phyloP scores from a whole-genome alignment of 75 land plant genomes.

The Picea sitchensis region DNA sequence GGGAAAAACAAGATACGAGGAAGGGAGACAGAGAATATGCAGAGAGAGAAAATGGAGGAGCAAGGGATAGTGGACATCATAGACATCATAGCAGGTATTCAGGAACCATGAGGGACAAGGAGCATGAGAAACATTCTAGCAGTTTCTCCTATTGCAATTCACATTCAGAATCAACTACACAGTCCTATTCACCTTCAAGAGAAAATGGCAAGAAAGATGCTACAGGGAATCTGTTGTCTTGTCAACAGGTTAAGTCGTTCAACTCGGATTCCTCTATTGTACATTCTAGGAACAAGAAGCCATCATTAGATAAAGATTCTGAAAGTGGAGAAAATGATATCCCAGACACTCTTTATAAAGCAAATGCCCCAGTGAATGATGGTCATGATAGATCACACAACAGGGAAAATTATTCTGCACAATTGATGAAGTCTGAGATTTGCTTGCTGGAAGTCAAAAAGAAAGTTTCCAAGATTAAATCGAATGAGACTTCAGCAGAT shows the following conservation, averaged over 20 bases:
- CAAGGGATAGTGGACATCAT: background rate
- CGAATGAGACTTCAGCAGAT: background rate
- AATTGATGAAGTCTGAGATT: background rate
- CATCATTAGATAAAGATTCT: background rate
- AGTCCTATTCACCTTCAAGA: background rate
- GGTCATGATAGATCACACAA: too few relatives aligned
- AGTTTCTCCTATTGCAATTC: background rate
- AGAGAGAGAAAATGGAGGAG: background rate
- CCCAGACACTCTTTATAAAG: background rate
- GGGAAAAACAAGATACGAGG: background rate
- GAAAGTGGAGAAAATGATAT: background rate
- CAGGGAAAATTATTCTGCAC: background rate
- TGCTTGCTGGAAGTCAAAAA: background rate
- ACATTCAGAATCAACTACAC: background rate
- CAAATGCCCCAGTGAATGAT: background rate
- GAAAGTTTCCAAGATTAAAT: background rate
- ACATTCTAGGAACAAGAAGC: background rate
- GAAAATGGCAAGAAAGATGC: background rate
- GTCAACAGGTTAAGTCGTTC: background rate
- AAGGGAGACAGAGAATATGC: background rate
- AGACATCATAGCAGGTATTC: background rate
- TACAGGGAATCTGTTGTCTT: background rate
- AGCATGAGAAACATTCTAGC: background rate
- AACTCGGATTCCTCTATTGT: background rate
- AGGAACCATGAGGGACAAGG: background rate